Base-by-base conservation (phyloP, 1,284 basidiomycete species). In the Cystobasidium pallidum region DNA sequence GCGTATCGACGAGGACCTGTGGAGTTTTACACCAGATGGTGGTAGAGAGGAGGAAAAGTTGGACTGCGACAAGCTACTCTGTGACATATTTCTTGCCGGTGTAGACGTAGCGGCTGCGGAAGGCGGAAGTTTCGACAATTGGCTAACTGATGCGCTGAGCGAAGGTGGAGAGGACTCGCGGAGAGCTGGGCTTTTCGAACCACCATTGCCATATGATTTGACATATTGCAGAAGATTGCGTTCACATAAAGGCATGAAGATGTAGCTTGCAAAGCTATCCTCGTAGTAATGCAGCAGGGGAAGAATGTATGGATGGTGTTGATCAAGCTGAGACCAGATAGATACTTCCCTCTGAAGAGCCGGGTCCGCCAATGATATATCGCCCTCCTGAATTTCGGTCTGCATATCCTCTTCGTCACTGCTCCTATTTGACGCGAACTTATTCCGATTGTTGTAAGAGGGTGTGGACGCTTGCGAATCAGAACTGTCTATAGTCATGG, bases 221-320 rank as follows among this genome's bases (percentile, higher is more conserved):
- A 96, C 84, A 66, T 94, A 90, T 79, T 94, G 90, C 77, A 91
- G 89, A 57, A 97, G 84, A 3, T 89, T 91, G 8, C 93, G 93
- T 17, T 91, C 88, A 77, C 92, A 91, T 75, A 86, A 87, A 3
- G 92, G 86, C 30, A 88, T 93, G 82, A 95, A 86, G 80, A 94
- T 88, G 79, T 88, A 95, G 75, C 91, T 90, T 58, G 89, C 88
- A 74, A 86, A 85, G 28, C 84, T 77, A 0, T 88, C 87, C 74
- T 89, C 86, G 74, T 86, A 84, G 58, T 85, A 84, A 45, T 87
- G 86, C 79, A 94, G 89, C 34, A 96, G 86, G 3, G 92, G 91
- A 17, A 96, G 85, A 66, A 95, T 86, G 77, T 91, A 75, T 0
- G 80, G 79, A 75, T 84, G 83, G 87, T 80, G 88, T 87, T 78